phyloP scores from a whole-genome alignment of 1,284 basidiomycete species.

The Neonothopanus nambi region DNA sequence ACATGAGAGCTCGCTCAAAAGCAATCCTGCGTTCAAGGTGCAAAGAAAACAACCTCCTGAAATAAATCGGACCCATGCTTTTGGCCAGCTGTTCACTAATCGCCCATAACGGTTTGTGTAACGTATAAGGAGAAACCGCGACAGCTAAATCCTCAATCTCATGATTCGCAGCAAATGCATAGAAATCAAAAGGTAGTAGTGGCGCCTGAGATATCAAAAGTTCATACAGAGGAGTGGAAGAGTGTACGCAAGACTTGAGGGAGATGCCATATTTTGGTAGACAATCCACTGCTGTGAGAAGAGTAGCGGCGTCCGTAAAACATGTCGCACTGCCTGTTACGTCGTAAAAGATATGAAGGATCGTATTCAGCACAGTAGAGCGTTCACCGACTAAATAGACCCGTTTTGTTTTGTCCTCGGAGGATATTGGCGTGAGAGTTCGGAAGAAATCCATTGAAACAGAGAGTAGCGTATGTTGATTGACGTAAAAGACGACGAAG shows the following conservation, averaged over 20 bases:
- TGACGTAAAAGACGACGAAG: constrained; percentile 5
- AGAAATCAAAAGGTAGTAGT: constrained; percentile 39
- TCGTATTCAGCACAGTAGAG: not conserved
- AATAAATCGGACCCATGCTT: constrained; percentile 36
- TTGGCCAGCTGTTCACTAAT: constrained; percentile 41
- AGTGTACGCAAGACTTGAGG: constrained; percentile 9
- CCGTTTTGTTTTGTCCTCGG: not conserved
- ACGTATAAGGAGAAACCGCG: constrained; percentile 39
- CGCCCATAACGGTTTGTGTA: constrained; percentile 36
- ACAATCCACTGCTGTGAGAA: constrained; percentile 31
- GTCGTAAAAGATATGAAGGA: constrained; percentile 6
- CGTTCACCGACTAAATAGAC: not conserved
- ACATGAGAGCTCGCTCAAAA: too few species aligned
- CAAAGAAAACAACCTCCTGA: not conserved
- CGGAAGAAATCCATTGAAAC: constrained; percentile 4
- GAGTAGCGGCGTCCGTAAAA: constrained; percentile 20
- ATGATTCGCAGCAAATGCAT: constrained; percentile 42
- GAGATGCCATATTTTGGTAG: constrained; percentile 37
- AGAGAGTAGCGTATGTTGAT: not conserved
- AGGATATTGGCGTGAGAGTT: not conserved
- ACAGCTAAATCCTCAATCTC: constrained; percentile 39
- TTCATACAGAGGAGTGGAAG: constrained; percentile 26
- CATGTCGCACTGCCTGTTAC: not conserved
- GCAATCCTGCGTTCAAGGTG: not conserved
- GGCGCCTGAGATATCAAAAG: constrained; percentile 41